phyloP scores from a whole-genome alignment of 352 stramenopile genomes.

The Phytophthora uliginosa region DNA sequence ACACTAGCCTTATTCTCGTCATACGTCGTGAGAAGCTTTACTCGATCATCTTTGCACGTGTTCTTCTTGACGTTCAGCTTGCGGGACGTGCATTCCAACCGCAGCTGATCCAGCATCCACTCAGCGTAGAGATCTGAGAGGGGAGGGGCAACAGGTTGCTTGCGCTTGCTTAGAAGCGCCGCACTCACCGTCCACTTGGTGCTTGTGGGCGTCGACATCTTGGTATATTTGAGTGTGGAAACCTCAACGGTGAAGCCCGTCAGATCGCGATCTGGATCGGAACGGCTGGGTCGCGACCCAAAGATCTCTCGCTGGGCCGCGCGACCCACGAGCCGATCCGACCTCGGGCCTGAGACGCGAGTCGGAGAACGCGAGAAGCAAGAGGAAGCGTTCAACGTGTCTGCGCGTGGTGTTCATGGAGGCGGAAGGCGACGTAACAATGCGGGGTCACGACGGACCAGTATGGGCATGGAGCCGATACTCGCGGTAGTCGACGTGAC shows the following conservation, averaged over 20 bases:
- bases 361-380: background rate
- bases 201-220: no score
- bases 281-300: no score
- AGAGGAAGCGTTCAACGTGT: background rate
- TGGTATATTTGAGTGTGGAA: no score
- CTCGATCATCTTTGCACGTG: background rate
- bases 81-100: background rate
- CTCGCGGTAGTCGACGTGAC: no score
- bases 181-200: background rate
- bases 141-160: background rate
- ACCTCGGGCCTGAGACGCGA: background rate
- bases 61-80: background rate
- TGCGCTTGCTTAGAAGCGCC: background rate
- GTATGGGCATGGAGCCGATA: no score
- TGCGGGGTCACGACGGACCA: no score
- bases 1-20: background rate
- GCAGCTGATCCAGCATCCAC: background rate
- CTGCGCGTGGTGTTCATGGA: no score
- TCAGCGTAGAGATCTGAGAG: background rate
- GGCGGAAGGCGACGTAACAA: no score
- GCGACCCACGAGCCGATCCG: no score
- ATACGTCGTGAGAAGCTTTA: background rate
- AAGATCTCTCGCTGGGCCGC: no score
- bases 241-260: no score
- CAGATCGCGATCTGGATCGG: no score